A percentile compares a stretch with the other conserved stretches of the same genome.
Conservation (phyloP, 2,329 filamentous ascomycete species). For the Colletotrichum navitas region DNA sequence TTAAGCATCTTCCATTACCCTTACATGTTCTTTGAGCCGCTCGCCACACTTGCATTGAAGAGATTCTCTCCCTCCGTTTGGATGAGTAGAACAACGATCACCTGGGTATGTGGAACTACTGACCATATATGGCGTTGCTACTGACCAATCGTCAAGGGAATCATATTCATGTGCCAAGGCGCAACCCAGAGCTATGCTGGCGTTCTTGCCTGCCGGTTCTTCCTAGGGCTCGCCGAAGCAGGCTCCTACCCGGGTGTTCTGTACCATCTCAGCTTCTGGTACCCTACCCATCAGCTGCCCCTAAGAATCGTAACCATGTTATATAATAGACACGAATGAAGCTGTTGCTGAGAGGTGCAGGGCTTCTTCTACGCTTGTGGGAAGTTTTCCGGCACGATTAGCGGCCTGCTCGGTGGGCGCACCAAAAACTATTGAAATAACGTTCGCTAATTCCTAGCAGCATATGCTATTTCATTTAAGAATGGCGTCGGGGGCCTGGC, state of each 20-base stretch:
- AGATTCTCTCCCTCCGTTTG: conserved; percentile 44
- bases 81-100: conserved; percentile 48
- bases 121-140: too few species aligned
- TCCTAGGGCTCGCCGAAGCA: conserved; percentile 47
- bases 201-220: conserved; percentile 47
- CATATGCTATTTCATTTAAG: conserved; percentile 48
- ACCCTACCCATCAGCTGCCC: conserved; percentile 49
- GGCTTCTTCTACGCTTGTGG: conserved; percentile 52
- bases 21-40: conserved; percentile 47
- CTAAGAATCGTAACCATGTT: conserved; percentile 47
- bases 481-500: conserved; percentile 45
- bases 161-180: conserved; percentile 45
- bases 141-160: conserved; percentile 27
- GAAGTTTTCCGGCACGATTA: conserved; percentile 51
- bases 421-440: accelerated
- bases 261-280: conserved; percentile 51
- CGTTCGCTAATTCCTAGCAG: conserved; percentile 8
- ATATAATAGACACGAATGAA: not conserved
- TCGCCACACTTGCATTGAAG: conserved; percentile 46
- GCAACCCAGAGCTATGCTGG: conserved; percentile 46
- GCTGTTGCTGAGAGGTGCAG: conserved; percentile 24
- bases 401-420: conserved; percentile 45
- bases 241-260: conserved; percentile 49
- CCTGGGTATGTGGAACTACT: conserved; percentile 41
- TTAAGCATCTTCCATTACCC: conserved; percentile 47